Base-by-base conservation (phyloP, 2,329 filamentous ascomycete species). In the Talaromyces sp. region DNA sequence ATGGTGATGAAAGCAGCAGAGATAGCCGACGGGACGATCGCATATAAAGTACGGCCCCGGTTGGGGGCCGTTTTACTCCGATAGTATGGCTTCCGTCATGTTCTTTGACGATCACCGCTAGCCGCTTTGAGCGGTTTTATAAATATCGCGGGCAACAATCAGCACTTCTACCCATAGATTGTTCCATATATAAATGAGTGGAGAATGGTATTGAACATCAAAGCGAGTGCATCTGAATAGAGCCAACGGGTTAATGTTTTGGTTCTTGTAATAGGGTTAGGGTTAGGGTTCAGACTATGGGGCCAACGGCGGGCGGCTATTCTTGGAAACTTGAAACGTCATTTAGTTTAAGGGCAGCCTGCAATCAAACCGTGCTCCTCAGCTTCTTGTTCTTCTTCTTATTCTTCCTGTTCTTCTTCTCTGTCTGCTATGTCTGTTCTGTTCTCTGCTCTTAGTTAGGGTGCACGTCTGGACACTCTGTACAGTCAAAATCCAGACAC, bases 241-340 rank as follows among this genome's bases (percentile, higher is more conserved):
- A n/a, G 16, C 14, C 27, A 33, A n/a, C 33, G 27, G 27, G 16
- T 6, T 31, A 6, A 31, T 31, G 11, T 13, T 14, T 24, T 24
- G 22, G 24, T 16, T 6, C 7, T 31, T 5, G 6, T 1, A 31
- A 5, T 7, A 31, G 22, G 13, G 49, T 2, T n/a, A 52, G 49
- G 24, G 27, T 52, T 52, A 52, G 49, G 49, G 49, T 31, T 22
- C 22, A 2, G 22, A 22, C 22, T 22, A 22, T 22, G 22, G 22
- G 22, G 22, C 7, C 49, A 52, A 52, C 49, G 27, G 49, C 3
- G 24, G 9, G 43, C 49, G 24, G 37, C 57, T 60, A 60, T 60
- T 60, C 19, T 45, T 31, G 57, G 31, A 16, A 65, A 62, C 56
- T 27, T 63, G 64, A 66, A 66, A 66, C 64, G 62, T 64, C 62